A percentile compares a stretch with the other conserved stretches of the same genome.
Conservation (phyloP, 1,139 yeast genomes). For the Suhomyces wounanorum region DNA sequence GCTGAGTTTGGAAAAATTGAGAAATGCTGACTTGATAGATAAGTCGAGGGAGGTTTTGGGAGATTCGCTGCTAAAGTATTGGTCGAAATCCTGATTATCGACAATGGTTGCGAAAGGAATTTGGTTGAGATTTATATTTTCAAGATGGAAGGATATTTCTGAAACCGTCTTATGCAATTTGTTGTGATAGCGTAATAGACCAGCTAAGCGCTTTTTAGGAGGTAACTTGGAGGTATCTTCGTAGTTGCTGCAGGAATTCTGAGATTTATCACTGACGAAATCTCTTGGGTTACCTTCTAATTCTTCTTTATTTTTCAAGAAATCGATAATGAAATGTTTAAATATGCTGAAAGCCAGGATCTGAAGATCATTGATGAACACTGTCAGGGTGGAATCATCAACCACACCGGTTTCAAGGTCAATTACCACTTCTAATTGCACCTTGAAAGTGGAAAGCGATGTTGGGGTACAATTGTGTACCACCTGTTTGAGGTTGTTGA, state of each 20-base stretch:
- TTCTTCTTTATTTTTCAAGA: conserved; percentile 2
- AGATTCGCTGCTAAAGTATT: conserved; percentile 25
- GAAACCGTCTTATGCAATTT: conserved; percentile 18
- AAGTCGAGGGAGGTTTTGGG: conserved; percentile 34
- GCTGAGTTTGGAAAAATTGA: conserved; percentile 35
- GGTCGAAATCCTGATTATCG: conserved; percentile 27
- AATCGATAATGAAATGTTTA: conserved; percentile 15
- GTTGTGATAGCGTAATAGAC: conserved; percentile 16
- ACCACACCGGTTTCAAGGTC: conserved; percentile 24
- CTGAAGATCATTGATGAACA: conserved; percentile 31
- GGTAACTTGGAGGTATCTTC: neutral
- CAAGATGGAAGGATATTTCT: conserved; percentile 34
- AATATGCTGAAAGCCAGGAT: conserved; percentile 30
- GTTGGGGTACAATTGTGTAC: neutral
- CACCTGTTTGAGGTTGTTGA: conserved; percentile 17
- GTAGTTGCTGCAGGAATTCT: neutral
- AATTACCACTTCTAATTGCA: conserved; percentile 25
- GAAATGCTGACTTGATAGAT: conserved; percentile 32
- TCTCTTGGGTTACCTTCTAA: neutral
- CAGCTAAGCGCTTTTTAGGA: conserved; percentile 6
- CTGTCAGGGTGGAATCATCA: conserved; percentile 22
- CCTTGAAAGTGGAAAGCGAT: conserved; percentile 21
- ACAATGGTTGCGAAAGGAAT: conserved; percentile 40
- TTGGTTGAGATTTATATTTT: conserved; percentile 32
- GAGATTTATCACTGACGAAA: neutral